Percentiles rank a stretch among this genome's conserved stretches.
These are phyloP conservation scores for Russula ochroleuca DNA, from an alignment of 768 basidiomycete genomes.

Conservation along the genomic window DNA sequence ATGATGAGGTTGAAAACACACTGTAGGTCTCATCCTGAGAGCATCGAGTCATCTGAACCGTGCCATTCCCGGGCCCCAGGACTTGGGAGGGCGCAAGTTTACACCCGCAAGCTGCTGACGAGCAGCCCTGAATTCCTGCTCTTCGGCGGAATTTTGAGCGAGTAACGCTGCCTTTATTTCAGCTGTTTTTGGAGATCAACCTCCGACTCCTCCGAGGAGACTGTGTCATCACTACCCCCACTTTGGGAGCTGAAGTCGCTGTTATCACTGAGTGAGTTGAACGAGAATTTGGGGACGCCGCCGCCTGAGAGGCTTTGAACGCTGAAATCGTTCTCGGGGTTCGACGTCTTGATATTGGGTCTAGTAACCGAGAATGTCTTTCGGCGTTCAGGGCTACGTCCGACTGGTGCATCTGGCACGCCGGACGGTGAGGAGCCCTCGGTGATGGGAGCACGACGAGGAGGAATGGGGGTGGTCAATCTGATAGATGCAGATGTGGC, in stretches of 20 bases:
- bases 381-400: conserved; percentile 26
- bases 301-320: conserved; percentile 37
- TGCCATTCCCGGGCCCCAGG: conserved; percentile 50
- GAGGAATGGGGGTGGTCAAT: conserved; percentile 28
- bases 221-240: conserved; percentile 62
- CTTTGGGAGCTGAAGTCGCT: conserved; percentile 49
- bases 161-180: conserved; percentile 72
- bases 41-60: conserved; percentile 20
- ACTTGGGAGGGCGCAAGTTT: conserved; percentile 70
- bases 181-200: conserved; percentile 83
- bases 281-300: conserved; percentile 28
- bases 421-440: conserved; percentile 9
- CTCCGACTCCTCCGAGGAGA: conserved; percentile 83
- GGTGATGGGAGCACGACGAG: conserved; percentile 28
- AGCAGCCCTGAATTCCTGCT: conserved; percentile 74
- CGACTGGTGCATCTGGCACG: conserved; percentile 4
- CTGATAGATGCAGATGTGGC: conserved; percentile 30
- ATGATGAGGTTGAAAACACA: conserved; percentile 20
- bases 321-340: conserved; percentile 40
- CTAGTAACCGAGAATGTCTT: conserved; percentile 26
- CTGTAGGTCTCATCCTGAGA: conserved; percentile 20
- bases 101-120: conserved; percentile 72
- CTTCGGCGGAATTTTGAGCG: conserved; percentile 77
- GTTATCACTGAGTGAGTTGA: conserved; percentile 51
- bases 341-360: conserved; percentile 24